Conservation (phyloP, 768 basidiomycete species). For the Gautieria morchelliformis region DNA sequence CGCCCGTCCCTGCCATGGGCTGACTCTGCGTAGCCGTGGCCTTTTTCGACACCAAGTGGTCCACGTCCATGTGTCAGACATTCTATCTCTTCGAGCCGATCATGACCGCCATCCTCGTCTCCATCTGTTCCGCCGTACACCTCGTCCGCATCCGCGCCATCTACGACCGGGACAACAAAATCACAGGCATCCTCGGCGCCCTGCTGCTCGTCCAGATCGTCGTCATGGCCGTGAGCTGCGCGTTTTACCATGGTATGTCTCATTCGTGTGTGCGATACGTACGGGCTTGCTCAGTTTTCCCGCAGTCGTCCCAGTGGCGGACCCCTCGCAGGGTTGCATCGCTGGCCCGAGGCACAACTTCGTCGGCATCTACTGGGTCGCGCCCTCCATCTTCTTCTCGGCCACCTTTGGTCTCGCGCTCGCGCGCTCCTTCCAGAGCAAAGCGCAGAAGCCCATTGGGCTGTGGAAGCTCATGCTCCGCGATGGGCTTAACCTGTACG, state of each 20-base stretch:
- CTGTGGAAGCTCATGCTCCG: constrained; percentile 86
- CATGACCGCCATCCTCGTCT: constrained; percentile 70
- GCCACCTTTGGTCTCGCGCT: constrained; percentile 56
- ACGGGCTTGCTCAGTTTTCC: neutral
- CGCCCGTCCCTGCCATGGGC: too few species aligned
- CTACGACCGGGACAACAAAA: constrained; percentile 50
- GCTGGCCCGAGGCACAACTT: constrained; percentile 72
- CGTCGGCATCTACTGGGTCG: constrained; percentile 83
- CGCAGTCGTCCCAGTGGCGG: constrained; percentile 57
- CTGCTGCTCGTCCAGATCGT: constrained; percentile 62
- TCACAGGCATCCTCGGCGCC: constrained; percentile 46
- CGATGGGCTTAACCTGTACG: constrained; percentile 81
- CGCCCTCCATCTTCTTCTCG: constrained; percentile 63
- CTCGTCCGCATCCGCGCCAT: constrained; percentile 74
- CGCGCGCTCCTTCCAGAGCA: constrained; percentile 47
- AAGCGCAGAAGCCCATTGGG: constrained; percentile 45
- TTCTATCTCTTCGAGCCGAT: constrained; percentile 86
- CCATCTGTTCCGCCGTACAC: constrained; percentile 62
- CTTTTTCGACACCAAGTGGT: constrained; percentile 73
- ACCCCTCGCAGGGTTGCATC: constrained; percentile 72
- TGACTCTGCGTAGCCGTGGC: constrained; percentile 50
- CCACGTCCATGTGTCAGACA: constrained; percentile 48
- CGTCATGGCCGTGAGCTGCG: constrained; percentile 64
- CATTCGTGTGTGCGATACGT: neutral
- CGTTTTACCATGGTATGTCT: constrained; percentile 61